phyloP scores from a whole-genome alignment of 768 basidiomycete genomes.

The Boletus bicolor region DNA sequence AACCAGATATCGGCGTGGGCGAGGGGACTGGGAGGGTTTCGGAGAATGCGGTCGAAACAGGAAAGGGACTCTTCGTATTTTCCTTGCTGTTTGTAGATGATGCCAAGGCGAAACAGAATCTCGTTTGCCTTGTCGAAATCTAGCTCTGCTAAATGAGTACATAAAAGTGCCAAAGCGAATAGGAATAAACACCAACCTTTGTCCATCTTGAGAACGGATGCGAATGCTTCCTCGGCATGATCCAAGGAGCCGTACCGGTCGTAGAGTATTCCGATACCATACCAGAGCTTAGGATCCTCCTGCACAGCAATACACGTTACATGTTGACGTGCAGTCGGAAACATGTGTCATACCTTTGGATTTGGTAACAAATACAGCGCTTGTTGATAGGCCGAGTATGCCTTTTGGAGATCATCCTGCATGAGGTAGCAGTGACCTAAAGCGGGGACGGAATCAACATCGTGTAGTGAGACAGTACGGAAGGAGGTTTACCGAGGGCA shows the following conservation, averaged over 20 bases:
- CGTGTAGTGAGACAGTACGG: slow-evolving; percentile 10
- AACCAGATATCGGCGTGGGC: slow-evolving; percentile 99
- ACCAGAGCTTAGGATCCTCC: slow-evolving; percentile 99
- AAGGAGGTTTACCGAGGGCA: slow-evolving; percentile 66
- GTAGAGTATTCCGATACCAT: slow-evolving; percentile 98
- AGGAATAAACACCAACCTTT: slow-evolving; percentile 57
- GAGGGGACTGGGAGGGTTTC: slow-evolving; percentile 91
- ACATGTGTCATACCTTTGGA: slow-evolving; percentile 66
- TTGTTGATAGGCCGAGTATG: slow-evolving; percentile 97
- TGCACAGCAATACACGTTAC: slow-evolving; percentile 24
- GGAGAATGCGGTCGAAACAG: slow-evolving; percentile 96
- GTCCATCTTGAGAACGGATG: slow-evolving; percentile 95
- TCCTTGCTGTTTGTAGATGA: slow-evolving; percentile 98
- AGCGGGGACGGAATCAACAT: slow-evolving; percentile 14
- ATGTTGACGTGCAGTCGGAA: background rate
- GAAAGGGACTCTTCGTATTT: slow-evolving; percentile 86
- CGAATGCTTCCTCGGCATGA: slow-evolving; percentile 98
- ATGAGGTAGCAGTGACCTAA: slow-evolving; percentile 95
- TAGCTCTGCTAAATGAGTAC: slow-evolving; percentile 35
- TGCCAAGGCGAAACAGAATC: slow-evolving; percentile 95
- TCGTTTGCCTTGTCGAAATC: slow-evolving; percentile 99
- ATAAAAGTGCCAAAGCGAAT: slow-evolving; percentile 15
- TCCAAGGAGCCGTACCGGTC: slow-evolving; percentile 98
- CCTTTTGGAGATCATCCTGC: slow-evolving; percentile 99
- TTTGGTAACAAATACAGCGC: slow-evolving; percentile 94